Conservation (phyloP, 2,329 filamentous ascomycete genomes). For the Orbilia ellipsospora region DNA sequence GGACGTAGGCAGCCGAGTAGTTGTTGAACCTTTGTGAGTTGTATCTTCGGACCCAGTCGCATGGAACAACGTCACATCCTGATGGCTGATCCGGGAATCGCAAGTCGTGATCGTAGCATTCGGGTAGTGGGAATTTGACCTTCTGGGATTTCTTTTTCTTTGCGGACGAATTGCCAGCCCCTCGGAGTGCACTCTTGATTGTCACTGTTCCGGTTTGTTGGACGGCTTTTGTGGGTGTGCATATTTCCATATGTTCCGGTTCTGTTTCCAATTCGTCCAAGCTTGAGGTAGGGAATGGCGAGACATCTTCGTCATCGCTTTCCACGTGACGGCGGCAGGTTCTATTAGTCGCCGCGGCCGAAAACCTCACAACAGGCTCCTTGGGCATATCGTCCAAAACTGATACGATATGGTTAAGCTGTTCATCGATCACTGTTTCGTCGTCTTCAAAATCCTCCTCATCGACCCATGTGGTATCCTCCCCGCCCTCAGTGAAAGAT, state of each 20-base stretch:
- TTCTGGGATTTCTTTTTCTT: slow-evolving; percentile 3
- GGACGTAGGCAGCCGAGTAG: slow-evolving; percentile 32
- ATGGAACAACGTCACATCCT: slow-evolving; percentile 45
- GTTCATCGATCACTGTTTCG: not conserved
- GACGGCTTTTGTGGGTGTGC: too few relatives aligned
- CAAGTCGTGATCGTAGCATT: slow-evolving; percentile 42
- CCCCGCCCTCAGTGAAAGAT: not conserved
- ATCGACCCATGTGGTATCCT: slow-evolving; percentile 17
- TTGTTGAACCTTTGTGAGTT: slow-evolving; percentile 46
- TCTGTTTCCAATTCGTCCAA: too few relatives aligned
- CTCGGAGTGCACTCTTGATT: too few relatives aligned
- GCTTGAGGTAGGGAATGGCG: not conserved
- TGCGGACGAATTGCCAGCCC: too few relatives aligned
- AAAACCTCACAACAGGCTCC: slow-evolving; percentile 30
- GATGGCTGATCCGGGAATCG: slow-evolving; percentile 15
- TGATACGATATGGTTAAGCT: not conserved
- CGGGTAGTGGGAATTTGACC: slow-evolving; percentile 5
- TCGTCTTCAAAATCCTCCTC: slow-evolving; percentile 1
- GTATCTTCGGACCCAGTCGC: slow-evolving; percentile 43
- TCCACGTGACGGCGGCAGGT: not conserved
- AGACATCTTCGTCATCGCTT: slow-evolving; percentile 4
- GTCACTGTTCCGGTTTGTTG: too few relatives aligned
- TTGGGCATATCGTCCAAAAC: slow-evolving; percentile 32
- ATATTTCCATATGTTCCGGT: too few relatives aligned
- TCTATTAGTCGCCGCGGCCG: slow-evolving; percentile 28